phyloP scores from a whole-genome alignment of 208 protist genomes.

The Leptomonas pyrrhocoris region DNA sequence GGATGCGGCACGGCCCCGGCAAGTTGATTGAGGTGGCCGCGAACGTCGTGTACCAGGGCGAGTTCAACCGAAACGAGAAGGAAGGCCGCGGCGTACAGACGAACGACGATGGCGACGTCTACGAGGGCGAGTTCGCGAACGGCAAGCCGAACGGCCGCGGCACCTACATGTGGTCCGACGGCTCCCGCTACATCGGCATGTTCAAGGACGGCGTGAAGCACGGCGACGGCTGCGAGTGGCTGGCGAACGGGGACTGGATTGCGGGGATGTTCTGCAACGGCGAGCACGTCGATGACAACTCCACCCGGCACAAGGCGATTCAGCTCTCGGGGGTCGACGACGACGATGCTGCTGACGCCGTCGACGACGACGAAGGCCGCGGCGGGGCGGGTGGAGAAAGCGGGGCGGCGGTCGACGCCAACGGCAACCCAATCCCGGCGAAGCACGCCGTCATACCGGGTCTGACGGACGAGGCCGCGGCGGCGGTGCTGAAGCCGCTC shows the following conservation, averaged over 20 bases:
- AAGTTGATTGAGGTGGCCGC: conserved; percentile 58
- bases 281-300: conserved; percentile 68
- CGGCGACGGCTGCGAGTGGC: conserved; percentile 83
- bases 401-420: too few relatives aligned
- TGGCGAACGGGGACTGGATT: conserved; percentile 81
- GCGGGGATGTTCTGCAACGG: conserved; percentile 74
- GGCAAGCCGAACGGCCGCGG: conserved; percentile 81
- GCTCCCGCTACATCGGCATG: conserved; percentile 77
- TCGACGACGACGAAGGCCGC: too few relatives aligned
- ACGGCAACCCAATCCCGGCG: too few relatives aligned
- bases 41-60: conserved; percentile 67
- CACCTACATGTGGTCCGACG: conserved; percentile 83
- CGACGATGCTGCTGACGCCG: background rate
- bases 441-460: background rate
- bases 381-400: too few relatives aligned
- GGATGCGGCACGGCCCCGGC: conserved; percentile 85
- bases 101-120: conserved; percentile 76
- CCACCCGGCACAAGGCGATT: conserved; percentile 48
- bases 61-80: conserved; percentile 79
- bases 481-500: conserved; percentile 43
- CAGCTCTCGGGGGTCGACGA: conserved; percentile 14
- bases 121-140: conserved; percentile 80
- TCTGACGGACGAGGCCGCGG: conserved; percentile 32
- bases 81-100: conserved; percentile 77
- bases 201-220: conserved; percentile 88